Conservation (phyloP, 176 grass and related monocot genomes). For the Carex pumila region DNA sequence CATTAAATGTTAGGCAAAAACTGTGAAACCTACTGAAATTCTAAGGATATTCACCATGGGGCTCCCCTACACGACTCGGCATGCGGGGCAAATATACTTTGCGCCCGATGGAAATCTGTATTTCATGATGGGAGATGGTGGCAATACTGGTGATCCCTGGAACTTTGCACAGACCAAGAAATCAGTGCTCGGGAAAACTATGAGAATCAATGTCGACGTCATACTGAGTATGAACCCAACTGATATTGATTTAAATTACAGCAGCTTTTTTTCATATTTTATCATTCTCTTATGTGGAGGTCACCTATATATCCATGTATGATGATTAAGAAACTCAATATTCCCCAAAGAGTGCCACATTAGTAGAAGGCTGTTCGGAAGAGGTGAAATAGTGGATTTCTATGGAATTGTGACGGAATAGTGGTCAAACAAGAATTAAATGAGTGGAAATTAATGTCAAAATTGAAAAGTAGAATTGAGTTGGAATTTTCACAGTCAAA, state of each 20-base stretch:
- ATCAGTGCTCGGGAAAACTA: conserved; percentile 70
- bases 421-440: no score
- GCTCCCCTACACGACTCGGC: conserved; percentile 67
- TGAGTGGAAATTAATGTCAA: no score
- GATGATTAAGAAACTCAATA: no score
- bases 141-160: conserved; percentile 62
- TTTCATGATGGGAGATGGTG: conserved; percentile 91
- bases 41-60: conserved; percentile 66
- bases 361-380: no score
- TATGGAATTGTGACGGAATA: no score
- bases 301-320: neutral
- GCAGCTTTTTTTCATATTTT: no score
- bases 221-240: conserved; percentile 35
- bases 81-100: conserved; percentile 77
- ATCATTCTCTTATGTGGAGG: neutral
- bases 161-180: conserved; percentile 98
- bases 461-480: no score
- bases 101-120: conserved; percentile 77
- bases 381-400: no score
- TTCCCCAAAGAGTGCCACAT: no score
- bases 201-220: conserved; percentile 55
- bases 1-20: conserved; percentile 32
- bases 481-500: no score
- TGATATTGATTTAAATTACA: neutral
- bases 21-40: conserved; percentile 57